Evolutionary conservation across 768 basidiomycete genomes (phyloP).

Genomic region (Tephrocybe sp.): DNA sequence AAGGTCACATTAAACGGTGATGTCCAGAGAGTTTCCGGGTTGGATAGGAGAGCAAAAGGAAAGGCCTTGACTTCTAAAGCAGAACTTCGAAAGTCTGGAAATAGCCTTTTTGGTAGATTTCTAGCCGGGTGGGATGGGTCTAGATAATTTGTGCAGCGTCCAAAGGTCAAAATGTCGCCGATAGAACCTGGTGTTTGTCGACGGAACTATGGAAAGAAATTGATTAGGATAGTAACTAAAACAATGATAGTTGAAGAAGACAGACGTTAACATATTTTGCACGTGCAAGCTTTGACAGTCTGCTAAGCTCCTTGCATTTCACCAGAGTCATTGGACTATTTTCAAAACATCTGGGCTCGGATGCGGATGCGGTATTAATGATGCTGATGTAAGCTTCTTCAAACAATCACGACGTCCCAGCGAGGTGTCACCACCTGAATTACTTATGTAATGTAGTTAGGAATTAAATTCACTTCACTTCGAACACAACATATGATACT

Average conservation of each 20-base stretch:
- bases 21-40: conserved; percentile 20
- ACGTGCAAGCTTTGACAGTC: conserved; percentile 29
- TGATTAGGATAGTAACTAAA: neutral
- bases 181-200: conserved; percentile 40
- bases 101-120: neutral
- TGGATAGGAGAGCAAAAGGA: conserved; percentile 30
- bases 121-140: conserved; percentile 31
- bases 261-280: conserved; percentile 37
- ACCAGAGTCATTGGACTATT: too few relatives aligned
- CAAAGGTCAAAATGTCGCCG: conserved; percentile 14
- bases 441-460: too few relatives aligned
- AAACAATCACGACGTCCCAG: too few relatives aligned
- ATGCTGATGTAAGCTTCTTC: too few relatives aligned
- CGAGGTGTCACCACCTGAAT: too few relatives aligned
- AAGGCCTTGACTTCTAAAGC: conserved; percentile 26
- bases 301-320: conserved; percentile 33
- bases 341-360: too few relatives aligned
- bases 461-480: too few relatives aligned
- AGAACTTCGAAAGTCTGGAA: conserved; percentile 15
- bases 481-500: too few relatives aligned
- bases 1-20: conserved; percentile 19
- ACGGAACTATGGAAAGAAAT: conserved; percentile 32
- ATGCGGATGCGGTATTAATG: too few relatives aligned
- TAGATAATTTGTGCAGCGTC: conserved; percentile 12
- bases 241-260: neutral